phyloP scores from a whole-genome alignment of 2,329 filamentous ascomycete genomes.

The Apiospora arundinis region DNA sequence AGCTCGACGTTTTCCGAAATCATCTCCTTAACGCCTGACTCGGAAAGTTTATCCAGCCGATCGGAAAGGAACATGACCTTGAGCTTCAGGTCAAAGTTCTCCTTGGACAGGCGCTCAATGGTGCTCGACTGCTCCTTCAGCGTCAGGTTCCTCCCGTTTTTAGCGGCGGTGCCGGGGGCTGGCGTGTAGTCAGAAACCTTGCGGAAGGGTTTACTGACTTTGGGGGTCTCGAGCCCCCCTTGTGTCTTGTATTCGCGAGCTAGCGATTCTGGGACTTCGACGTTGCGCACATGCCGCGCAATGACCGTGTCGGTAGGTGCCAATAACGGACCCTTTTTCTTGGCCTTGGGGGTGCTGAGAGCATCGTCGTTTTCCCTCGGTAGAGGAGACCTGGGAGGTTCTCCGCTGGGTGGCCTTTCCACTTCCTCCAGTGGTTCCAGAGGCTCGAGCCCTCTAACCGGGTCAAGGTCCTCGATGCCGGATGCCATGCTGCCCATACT shows the following conservation, averaged over 20 bases:
- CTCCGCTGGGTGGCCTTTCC: conserved; percentile 44
- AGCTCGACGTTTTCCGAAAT: conserved; percentile 97
- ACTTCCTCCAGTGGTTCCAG: conserved; percentile 58
- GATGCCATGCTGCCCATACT: conserved; percentile 92
- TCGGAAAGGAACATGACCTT: conserved; percentile 98
- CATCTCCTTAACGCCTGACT: conserved; percentile 97
- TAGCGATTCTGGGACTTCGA: conserved; percentile 88
- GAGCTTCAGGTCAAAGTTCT: conserved; percentile 97
- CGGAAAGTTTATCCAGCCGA: conserved; percentile 88
- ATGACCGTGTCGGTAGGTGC: conserved; percentile 88
- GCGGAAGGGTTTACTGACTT: conserved; percentile 36
- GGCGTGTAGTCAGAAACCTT: conserved; percentile 61
- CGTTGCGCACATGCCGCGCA: conserved; percentile 84
- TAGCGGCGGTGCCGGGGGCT: conserved; percentile 55
- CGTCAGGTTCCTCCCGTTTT: conserved; percentile 76
- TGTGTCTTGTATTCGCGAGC: conserved; percentile 85
- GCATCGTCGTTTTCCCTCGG: conserved; percentile 41
- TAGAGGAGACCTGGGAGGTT: conserved; percentile 41
- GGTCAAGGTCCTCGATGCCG: conserved; percentile 65
- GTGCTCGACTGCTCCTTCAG: conserved; percentile 97
- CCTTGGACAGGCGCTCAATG: conserved; percentile 94
- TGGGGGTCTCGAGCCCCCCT: conserved; percentile 66
- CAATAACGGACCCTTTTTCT: conserved; percentile 58
- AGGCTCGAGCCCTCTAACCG: conserved; percentile 48
- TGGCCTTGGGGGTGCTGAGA: conserved; percentile 75